A percentile compares a stretch with the other conserved stretches of the same genome.
phyloP scores from a whole-genome alignment of 2,329 filamentous ascomycete species.

The Mariannaea elegans region DNA sequence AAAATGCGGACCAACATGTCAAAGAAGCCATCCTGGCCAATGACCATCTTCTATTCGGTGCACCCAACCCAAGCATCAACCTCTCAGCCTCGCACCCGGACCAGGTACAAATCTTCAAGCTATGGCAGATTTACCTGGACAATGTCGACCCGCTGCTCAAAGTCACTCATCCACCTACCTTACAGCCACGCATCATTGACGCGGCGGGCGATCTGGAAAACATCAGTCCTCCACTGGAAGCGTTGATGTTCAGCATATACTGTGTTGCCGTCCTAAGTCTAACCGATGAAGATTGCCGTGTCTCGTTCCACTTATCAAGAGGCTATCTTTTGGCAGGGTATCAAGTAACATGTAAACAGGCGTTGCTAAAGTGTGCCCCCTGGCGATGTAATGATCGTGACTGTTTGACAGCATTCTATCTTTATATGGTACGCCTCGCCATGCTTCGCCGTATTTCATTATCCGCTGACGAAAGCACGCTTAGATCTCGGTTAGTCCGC shows the following conservation, averaged over 20 bases:
- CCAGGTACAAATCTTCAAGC: slow-evolving; percentile 53
- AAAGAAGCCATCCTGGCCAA: no score
- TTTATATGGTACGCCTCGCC: slow-evolving; percentile 65
- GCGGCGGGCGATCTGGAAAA: slow-evolving; percentile 52
- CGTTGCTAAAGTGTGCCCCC: slow-evolving; percentile 60
- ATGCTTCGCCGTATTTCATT: no score
- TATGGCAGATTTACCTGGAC: slow-evolving; percentile 68
- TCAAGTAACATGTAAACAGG: slow-evolving; percentile 60
- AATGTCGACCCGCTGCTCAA: slow-evolving; percentile 68
- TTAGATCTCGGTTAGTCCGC: slow-evolving; percentile 58
- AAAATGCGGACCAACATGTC: no score
- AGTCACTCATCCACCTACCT: slow-evolving; percentile 63
- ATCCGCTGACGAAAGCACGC: no score
- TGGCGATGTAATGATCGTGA: slow-evolving; percentile 60
- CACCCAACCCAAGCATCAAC: slow-evolving; percentile 49
- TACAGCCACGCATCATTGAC: slow-evolving; percentile 63
- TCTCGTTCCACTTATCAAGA: slow-evolving; percentile 52
- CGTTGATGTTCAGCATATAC: slow-evolving; percentile 65
- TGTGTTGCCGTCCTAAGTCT: slow-evolving; percentile 53
- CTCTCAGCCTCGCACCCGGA: slow-evolving; percentile 60
- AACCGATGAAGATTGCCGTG: slow-evolving; percentile 51
- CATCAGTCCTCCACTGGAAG: slow-evolving; percentile 55
- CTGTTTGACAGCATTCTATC: slow-evolving; percentile 63
- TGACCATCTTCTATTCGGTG: slow-evolving; percentile 63
- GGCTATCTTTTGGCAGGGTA: slow-evolving; percentile 53